Evolutionary conservation across 2,329 filamentous ascomycete species (phyloP).

Genomic region (Aspergillus neoniger): DNA sequence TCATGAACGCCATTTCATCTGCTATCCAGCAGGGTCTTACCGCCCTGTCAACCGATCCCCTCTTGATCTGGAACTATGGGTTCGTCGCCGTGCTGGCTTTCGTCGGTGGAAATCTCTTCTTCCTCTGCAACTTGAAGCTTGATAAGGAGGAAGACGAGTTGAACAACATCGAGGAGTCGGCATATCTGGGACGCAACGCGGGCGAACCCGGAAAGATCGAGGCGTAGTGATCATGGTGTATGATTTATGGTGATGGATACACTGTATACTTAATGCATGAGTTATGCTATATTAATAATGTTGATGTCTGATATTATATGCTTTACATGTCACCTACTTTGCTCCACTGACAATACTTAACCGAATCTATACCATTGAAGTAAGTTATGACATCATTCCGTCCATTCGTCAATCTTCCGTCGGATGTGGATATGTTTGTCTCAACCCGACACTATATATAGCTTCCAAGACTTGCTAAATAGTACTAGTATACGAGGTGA

Average conservation of each 20-base stretch:
- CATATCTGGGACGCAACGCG: constrained; percentile 19
- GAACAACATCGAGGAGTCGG: constrained; percentile 49
- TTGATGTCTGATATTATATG: too few relatives aligned
- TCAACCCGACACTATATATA: not conserved
- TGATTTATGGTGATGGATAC: not conserved
- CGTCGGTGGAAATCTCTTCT: constrained; percentile 66
- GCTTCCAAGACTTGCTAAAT: not conserved
- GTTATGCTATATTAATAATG: not conserved
- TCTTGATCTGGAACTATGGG: constrained; percentile 73
- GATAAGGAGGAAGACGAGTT: constrained; percentile 69
- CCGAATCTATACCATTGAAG: too few relatives aligned
- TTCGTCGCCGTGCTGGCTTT: constrained; percentile 63
- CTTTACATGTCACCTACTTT: too few relatives aligned
- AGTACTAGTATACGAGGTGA: constrained; percentile 1
- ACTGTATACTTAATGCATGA: not conserved
- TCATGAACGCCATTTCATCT: constrained; percentile 67
- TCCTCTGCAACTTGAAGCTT: constrained; percentile 63
- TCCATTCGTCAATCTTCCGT: not conserved
- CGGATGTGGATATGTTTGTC: not conserved
- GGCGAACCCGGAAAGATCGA: not conserved
- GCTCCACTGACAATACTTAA: too few relatives aligned
- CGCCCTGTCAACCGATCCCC: constrained; percentile 62
- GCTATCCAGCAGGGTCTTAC: constrained; percentile 70
- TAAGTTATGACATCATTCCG: not conserved
- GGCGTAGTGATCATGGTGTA: not conserved